Percentiles rank a stretch among this genome's conserved stretches.
Conservation (phyloP, 2,329 filamentous ascomycete genomes). For the Camillea tinctor region DNA sequence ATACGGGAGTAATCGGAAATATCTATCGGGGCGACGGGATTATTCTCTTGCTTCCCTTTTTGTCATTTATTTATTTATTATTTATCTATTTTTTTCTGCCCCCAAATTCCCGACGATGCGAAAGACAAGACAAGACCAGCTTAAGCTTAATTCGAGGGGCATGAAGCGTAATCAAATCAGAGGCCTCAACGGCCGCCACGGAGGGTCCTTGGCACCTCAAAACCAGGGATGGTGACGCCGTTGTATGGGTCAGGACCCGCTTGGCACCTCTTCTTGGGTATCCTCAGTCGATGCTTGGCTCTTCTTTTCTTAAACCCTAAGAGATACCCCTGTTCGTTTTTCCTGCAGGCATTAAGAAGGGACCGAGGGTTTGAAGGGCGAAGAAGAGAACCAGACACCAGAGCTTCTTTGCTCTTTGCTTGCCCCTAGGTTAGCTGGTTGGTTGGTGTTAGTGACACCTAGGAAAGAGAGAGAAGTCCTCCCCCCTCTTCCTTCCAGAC, state of each 20-base stretch:
- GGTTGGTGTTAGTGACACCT: too few relatives aligned
- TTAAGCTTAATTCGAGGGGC: conserved; percentile 28
- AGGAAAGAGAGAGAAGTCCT: neutral
- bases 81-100: neutral
- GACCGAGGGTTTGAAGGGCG: neutral
- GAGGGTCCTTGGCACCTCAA: neutral
- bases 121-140: conserved; percentile 20
- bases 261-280: neutral
- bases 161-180: conserved; percentile 22
- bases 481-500: too few relatives aligned
- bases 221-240: conserved; percentile 1
- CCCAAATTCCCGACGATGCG: conserved; percentile 11
- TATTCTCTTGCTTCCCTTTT: neutral
- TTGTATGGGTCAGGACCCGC: neutral
- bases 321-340: neutral
- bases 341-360: neutral
- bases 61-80: neutral
- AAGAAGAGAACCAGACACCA: neutral
- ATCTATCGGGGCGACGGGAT: neutral
- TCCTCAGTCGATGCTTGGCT: neutral
- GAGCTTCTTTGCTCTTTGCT: neutral
- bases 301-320: neutral
- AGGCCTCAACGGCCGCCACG: conserved; percentile 14
- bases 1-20: neutral
- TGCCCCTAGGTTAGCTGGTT: neutral